Evolutionary conservation across 768 basidiomycete species (phyloP).

Genomic region (Podaxis carcinomalis): DNA sequence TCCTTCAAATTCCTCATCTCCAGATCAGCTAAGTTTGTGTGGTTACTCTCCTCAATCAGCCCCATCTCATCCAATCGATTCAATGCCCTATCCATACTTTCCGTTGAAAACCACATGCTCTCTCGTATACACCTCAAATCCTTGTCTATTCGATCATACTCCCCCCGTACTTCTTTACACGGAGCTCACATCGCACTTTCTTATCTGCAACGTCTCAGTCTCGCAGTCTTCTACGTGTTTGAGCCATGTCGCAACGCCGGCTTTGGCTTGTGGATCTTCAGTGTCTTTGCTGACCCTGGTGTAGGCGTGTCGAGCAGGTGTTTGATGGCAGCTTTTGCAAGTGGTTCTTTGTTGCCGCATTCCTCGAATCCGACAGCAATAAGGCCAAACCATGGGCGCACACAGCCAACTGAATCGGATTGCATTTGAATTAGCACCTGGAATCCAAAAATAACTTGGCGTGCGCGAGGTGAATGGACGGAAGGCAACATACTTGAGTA

Average conservation of each 20-base stretch:
- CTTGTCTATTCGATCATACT: constrained; percentile 87
- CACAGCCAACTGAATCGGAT: too few relatives aligned
- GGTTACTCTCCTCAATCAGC: constrained; percentile 71
- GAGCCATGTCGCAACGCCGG: constrained; percentile 80
- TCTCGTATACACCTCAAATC: constrained; percentile 95
- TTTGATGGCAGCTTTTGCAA: constrained; percentile 87
- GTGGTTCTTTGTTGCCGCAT: constrained; percentile 66
- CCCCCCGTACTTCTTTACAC: constrained; percentile 82
- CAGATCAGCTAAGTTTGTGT: constrained; percentile 64
- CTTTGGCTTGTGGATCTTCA: constrained; percentile 70
- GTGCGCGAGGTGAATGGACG: background rate
- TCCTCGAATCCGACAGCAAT: constrained; percentile 48
- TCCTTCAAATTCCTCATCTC: constrained; percentile 87
- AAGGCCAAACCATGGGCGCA: background rate
- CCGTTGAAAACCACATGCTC: constrained; percentile 65
- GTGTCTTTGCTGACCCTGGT: constrained; percentile 57
- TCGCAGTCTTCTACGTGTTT: constrained; percentile 95
- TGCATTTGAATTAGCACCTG: too few relatives aligned
- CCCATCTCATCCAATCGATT: constrained; percentile 64
- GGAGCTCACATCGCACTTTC: constrained; percentile 89
- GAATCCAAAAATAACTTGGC: too few relatives aligned
- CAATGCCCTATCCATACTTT: constrained; percentile 71
- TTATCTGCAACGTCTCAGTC: constrained; percentile 77
- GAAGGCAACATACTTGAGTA: constrained; percentile 65
- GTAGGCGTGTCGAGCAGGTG: constrained; percentile 67